phyloP scores from a whole-genome alignment of 164 flowering plant genomes.

The Platanus orientalis region DNA sequence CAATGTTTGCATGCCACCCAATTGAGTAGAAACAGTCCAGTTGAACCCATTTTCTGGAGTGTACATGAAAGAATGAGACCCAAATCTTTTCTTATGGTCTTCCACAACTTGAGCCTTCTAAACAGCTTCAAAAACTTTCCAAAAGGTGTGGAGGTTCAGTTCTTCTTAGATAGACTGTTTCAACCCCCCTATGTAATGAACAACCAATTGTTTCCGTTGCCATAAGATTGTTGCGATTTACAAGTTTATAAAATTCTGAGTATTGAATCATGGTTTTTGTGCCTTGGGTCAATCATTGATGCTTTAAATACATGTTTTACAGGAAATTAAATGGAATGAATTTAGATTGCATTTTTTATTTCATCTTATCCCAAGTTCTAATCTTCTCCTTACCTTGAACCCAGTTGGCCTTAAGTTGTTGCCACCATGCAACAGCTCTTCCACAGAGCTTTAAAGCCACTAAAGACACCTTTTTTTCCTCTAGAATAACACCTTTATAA shows the following conservation, averaged over 20 bases:
- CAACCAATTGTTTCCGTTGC: background rate
- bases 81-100: too few species aligned
- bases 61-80: too few species aligned
- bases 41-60: too few species aligned
- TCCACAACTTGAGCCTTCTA: background rate
- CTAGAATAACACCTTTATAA: constrained; percentile 1
- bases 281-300: background rate
- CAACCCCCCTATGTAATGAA: background rate
- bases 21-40: too few species aligned
- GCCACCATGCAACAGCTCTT: constrained; percentile 9
- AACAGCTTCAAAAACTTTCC: background rate
- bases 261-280: background rate
- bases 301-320: background rate
- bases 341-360: background rate
- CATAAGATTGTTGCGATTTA: background rate
- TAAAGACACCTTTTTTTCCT: background rate
- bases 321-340: background rate
- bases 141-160: background rate
- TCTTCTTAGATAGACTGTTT: background rate
- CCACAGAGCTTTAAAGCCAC: constrained; percentile 1
- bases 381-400: constrained; percentile 1
- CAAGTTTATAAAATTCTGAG: background rate
- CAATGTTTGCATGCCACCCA: too few species aligned
- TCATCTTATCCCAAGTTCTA: background rate
- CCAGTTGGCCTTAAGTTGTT: background rate